Evolutionary conservation across 176 grass and related monocot genomes (phyloP).

Genomic region (Raddia distichophylla): DNA sequence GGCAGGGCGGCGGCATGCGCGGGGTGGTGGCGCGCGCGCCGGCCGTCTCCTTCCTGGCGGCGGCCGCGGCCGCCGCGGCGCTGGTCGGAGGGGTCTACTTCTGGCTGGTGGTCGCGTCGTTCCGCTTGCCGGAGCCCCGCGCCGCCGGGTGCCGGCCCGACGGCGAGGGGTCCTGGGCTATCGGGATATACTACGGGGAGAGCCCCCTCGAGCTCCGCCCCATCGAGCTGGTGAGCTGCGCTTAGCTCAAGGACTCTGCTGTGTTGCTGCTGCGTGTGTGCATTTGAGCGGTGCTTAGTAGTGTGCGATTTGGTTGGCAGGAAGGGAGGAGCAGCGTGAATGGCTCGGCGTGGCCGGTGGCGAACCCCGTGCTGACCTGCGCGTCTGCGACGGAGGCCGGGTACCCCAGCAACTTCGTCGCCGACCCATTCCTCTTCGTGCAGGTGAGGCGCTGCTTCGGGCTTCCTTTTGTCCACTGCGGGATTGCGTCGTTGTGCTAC

Average conservation of each 20-base stretch:
- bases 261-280: not conserved
- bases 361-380: conserved; percentile 93
- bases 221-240: conserved; percentile 82
- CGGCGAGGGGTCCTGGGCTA: conserved; percentile 89
- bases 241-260: not conserved
- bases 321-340: conserved; percentile 73
- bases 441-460: conserved; percentile 53
- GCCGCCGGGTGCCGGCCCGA: conserved; percentile 72
- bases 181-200: conserved; percentile 88
- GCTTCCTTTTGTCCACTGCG: not conserved
- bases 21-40: conserved; percentile 40
- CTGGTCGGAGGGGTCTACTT: conserved; percentile 71
- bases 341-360: conserved; percentile 94
- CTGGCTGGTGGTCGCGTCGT: conserved; percentile 81
- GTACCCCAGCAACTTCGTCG: conserved; percentile 91
- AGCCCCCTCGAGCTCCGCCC: conserved; percentile 82
- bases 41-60: conserved; percentile 56
- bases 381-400: conserved; percentile 63
- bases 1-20: conserved; percentile 36
- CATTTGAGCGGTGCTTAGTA: not conserved
- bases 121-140: conserved; percentile 54
- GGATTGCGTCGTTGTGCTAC: not conserved
- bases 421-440: conserved; percentile 86
- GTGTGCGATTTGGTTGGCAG: conserved; percentile 53
- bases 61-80: conserved; percentile 33